Percentiles rank a stretch among this genome's conserved stretches.
phyloP scores from a whole-genome alignment of 169 alveolate species.

The Babesia ovis region DNA sequence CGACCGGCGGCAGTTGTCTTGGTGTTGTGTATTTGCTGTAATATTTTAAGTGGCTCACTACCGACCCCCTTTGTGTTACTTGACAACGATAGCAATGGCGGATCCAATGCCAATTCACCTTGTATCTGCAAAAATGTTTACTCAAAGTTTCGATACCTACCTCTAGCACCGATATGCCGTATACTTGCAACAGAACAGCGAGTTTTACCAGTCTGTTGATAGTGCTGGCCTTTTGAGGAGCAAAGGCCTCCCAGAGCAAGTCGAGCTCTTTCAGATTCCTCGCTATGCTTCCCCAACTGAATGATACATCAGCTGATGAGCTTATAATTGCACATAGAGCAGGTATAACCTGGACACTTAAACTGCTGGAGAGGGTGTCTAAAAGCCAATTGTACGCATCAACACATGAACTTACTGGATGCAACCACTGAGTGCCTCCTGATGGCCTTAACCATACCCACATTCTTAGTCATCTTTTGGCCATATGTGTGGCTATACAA shows the following conservation, averaged over 20 bases:
- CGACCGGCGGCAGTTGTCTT: neutral
- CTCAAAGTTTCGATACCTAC: slow-evolving; percentile 7
- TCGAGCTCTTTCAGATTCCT: slow-evolving; percentile 30
- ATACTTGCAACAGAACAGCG: slow-evolving; percentile 30
- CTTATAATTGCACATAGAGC: neutral
- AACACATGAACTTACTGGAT: neutral
- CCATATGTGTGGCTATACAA: slow-evolving; percentile 19
- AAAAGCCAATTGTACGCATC: neutral
- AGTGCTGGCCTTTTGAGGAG: slow-evolving; percentile 34
- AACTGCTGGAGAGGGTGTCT: slow-evolving; percentile 20
- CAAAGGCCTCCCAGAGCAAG: slow-evolving; percentile 56
- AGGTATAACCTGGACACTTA: slow-evolving; percentile 11
- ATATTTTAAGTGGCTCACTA: slow-evolving; percentile 8
- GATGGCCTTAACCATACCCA: neutral
- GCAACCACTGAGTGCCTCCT: slow-evolving; percentile 2
- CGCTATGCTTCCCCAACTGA: neutral
- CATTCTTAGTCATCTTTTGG: slow-evolving; percentile 8
- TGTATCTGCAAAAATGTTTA: slow-evolving; percentile 20
- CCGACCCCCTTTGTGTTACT: neutral
- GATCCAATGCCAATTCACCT: slow-evolving; percentile 33
- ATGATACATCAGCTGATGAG: neutral
- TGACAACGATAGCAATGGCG: slow-evolving; percentile 46
- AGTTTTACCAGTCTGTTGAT: slow-evolving; percentile 21
- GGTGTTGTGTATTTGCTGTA: slow-evolving; percentile 15
- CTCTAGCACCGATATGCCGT: slow-evolving; percentile 49